Conservation (phyloP, 352 stramenopile species). For the Globisporangium okanoganense region DNA sequence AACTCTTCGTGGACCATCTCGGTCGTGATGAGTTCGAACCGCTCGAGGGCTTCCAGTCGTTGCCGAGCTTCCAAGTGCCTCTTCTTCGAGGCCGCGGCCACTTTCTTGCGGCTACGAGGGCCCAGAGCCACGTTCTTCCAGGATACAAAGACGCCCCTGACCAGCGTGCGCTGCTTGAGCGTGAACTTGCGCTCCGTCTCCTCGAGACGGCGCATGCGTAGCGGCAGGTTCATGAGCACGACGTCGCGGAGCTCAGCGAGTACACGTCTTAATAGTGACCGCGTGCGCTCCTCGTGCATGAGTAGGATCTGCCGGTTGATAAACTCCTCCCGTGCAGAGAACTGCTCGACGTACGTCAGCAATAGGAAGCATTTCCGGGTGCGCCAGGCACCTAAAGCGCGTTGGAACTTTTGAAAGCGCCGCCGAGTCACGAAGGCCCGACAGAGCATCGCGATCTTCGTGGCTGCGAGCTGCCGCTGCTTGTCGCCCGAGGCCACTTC, state of each 20-base stretch:
- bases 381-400: slow-evolving; percentile 50
- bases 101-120: slow-evolving; percentile 53
- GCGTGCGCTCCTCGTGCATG: slow-evolving; percentile 38
- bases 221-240: slow-evolving; percentile 60
- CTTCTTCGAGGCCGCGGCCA: slow-evolving; percentile 32
- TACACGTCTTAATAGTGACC: slow-evolving; percentile 37
- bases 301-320: slow-evolving; percentile 42
- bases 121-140: slow-evolving; percentile 60
- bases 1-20: slow-evolving; percentile 83
- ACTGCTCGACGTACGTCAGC: slow-evolving; percentile 58
- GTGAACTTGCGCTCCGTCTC: slow-evolving; percentile 53
- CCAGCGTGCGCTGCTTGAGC: slow-evolving; percentile 33
- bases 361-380: slow-evolving; percentile 31
- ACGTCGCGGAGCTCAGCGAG: slow-evolving; percentile 67
- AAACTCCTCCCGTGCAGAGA: slow-evolving; percentile 62
- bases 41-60: slow-evolving; percentile 48
- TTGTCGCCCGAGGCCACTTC: slow-evolving; percentile 72
- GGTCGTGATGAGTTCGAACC: slow-evolving; percentile 65
- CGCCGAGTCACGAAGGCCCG: slow-evolving; percentile 48
- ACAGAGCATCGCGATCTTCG: slow-evolving; percentile 52
- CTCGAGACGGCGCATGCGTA: slow-evolving; percentile 43
- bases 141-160: slow-evolving; percentile 32
- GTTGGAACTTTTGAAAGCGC: slow-evolving; percentile 37
- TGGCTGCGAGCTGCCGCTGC: slow-evolving; percentile 65
- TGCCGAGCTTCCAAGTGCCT: slow-evolving; percentile 47